These are phyloP conservation scores for Botrytis paeoniae DNA, from an alignment of 2,329 filamentous ascomycete genomes.

Conservation along the genomic window DNA sequence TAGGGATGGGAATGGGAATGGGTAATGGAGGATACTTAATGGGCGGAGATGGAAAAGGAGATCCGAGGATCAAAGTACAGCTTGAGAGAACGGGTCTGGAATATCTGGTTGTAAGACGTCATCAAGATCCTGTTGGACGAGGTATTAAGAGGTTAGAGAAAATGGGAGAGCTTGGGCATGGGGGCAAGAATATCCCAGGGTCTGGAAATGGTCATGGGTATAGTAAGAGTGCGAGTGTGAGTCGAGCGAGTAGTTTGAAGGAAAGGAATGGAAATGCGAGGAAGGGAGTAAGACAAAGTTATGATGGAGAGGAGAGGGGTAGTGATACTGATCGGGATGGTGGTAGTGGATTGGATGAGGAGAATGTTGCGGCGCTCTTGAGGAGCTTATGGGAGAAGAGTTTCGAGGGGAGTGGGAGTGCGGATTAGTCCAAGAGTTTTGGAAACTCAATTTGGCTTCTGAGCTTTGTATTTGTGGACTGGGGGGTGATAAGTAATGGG, in stretches of 20 bases:
- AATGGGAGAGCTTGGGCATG: constrained; percentile 49
- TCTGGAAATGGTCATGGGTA: constrained; percentile 32
- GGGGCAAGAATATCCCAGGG: constrained; percentile 48
- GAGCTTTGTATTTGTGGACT: not conserved
- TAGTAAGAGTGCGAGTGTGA: constrained; percentile 23
- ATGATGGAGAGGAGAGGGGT: constrained; percentile 34
- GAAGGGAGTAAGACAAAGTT: constrained; percentile 43
- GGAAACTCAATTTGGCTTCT: not conserved
- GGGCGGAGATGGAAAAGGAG: constrained; percentile 47
- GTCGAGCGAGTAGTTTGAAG: constrained; percentile 24
- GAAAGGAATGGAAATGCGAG: constrained; percentile 13
- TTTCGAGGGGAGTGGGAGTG: constrained; percentile 51
- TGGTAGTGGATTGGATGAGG: constrained; percentile 35
- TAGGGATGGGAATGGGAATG: not conserved
- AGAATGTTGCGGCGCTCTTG: constrained; percentile 49
- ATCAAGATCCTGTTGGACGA: constrained; percentile 67
- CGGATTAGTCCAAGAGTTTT: constrained; percentile 28
- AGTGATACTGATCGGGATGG: constrained; percentile 30
- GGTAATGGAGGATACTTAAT: constrained; percentile 29
- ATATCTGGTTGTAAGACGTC: constrained; percentile 69
- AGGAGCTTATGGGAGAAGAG: constrained; percentile 62
- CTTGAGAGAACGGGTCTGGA: constrained; percentile 70
- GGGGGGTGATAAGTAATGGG: not conserved
- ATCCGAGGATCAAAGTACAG: constrained; percentile 62
- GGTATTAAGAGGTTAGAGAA: constrained; percentile 55